These are phyloP conservation scores for Lichtheimia hyalospora DNA, from an alignment of 371 early-diverging fungal species.

Conservation along the genomic window DNA sequence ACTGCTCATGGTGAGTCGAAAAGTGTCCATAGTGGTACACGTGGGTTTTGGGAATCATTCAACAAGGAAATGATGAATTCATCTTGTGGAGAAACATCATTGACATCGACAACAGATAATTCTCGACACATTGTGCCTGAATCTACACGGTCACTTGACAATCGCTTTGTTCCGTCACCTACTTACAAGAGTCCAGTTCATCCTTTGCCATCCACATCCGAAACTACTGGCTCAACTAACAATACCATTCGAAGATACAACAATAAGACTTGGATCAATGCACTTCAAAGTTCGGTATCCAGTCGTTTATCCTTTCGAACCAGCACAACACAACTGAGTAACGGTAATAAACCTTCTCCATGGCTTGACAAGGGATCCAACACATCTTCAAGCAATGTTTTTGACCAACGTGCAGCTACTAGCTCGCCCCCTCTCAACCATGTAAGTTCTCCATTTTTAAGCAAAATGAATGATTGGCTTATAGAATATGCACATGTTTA, in stretches of 20 bases:
- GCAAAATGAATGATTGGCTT: neutral
- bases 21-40: neutral
- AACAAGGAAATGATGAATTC: slow-evolving; percentile 5
- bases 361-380: neutral
- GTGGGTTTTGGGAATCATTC: slow-evolving; percentile 16
- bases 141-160: neutral
- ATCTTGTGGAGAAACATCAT: neutral
- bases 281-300: neutral
- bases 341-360: neutral
- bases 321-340: neutral
- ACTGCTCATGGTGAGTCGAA: neutral
- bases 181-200: too few relatives aligned
- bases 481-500: neutral
- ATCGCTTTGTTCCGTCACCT: too few relatives aligned
- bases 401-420: neutral
- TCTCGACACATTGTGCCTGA: neutral
- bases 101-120: neutral
- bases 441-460: neutral
- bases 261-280: slow-evolving; percentile 6
- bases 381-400: neutral
- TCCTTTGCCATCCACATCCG: neutral
- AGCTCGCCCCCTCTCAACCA: slow-evolving; percentile 5
- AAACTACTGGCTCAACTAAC: neutral
- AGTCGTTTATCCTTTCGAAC: neutral
- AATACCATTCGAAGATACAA: neutral